Conservation (phyloP, 768 basidiomycete species). For the Agaricus blazei region DNA sequence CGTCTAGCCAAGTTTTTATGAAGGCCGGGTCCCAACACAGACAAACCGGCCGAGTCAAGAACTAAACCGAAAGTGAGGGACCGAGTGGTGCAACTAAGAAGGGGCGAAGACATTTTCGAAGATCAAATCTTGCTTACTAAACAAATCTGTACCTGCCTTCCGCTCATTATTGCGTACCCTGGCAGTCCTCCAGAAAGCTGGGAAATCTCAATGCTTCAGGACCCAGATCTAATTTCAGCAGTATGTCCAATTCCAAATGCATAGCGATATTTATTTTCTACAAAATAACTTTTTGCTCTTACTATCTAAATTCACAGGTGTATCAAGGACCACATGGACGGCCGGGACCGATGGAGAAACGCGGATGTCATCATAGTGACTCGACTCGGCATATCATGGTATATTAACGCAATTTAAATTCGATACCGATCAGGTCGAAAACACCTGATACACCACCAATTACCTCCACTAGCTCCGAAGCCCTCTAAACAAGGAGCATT, state of each 20-base stretch:
- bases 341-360: not conserved
- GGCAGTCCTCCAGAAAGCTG: too few relatives aligned
- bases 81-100: not conserved
- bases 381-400: not conserved
- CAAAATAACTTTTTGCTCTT: too few relatives aligned
- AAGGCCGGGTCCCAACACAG: not conserved
- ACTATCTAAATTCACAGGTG: too few relatives aligned
- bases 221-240: too few relatives aligned
- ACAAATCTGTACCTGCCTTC: too few relatives aligned
- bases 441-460: not conserved
- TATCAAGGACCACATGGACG: too few relatives aligned
- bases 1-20: not conserved
- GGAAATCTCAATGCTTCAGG: too few relatives aligned
- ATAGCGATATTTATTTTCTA: too few relatives aligned
- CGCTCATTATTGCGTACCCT: too few relatives aligned
- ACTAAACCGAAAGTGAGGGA: not conserved
- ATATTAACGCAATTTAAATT: slow-evolving; percentile 3
- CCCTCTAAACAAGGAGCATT: slow-evolving; percentile 59
- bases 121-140: too few relatives aligned
- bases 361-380: not conserved
- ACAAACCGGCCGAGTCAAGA: not conserved
- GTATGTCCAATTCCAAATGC: too few relatives aligned
- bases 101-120: not conserved
- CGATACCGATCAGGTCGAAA: not conserved
- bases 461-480: not conserved